These are phyloP conservation scores for Hypomyces perniciosus DNA, from an alignment of 2,329 filamentous ascomycete species.

Conservation along the genomic window DNA sequence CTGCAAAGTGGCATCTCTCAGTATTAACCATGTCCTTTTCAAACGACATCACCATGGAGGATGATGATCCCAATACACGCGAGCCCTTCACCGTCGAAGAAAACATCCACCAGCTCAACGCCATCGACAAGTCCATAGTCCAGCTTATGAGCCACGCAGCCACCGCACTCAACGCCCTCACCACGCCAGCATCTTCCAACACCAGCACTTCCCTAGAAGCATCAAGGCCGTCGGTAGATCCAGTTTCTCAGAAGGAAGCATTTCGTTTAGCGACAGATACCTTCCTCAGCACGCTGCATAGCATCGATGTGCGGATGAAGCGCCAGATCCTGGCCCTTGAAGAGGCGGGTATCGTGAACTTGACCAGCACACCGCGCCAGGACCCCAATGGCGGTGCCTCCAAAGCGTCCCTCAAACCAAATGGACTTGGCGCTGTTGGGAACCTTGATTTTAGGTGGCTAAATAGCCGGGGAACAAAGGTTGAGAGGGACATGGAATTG, in stretches of 20 bases:
- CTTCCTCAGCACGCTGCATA: constrained; percentile 69
- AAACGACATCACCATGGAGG: constrained; percentile 26
- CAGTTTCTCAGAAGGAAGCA: constrained; percentile 46
- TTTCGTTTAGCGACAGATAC: constrained; percentile 56
- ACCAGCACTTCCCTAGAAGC: constrained; percentile 10
- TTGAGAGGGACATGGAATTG: constrained; percentile 75
- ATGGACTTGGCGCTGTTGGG: constrained; percentile 50
- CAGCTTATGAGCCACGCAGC: constrained; percentile 40
- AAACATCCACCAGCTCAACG: constrained; percentile 72
- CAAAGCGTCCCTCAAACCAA: constrained; percentile 43
- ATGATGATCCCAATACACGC: constrained; percentile 25
- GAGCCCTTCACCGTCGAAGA: constrained; percentile 66
- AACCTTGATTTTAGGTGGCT: constrained; percentile 79
- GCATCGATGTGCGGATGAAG: constrained; percentile 67
- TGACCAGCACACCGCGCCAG: constrained; percentile 30
- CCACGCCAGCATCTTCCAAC: constrained; percentile 24
- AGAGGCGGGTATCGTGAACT: constrained; percentile 68
- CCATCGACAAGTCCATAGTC: constrained; percentile 60
- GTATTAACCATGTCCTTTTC: constrained; percentile 25
- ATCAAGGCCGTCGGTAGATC: constrained; percentile 28
- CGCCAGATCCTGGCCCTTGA: constrained; percentile 66
- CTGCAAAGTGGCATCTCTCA: neutral
- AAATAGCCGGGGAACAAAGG: constrained; percentile 77
- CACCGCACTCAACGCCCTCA: constrained; percentile 39
- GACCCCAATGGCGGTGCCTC: constrained; percentile 30